These are phyloP conservation scores for Macrophomina pseudophaseolina DNA, from an alignment of 2,329 filamentous ascomycete genomes.

Conservation along the genomic window DNA sequence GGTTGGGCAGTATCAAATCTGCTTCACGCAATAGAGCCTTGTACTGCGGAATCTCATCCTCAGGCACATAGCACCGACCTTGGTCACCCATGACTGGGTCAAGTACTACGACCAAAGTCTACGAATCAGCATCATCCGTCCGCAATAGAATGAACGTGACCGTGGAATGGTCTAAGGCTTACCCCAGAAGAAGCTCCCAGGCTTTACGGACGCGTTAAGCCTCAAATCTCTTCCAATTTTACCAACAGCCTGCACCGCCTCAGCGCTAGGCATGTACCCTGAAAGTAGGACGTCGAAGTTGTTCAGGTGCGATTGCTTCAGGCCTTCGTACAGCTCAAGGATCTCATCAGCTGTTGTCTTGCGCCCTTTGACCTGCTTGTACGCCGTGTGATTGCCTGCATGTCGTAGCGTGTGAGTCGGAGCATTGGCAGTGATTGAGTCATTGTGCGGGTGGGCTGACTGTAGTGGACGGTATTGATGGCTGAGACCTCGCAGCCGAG, in stretches of 20 bases:
- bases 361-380: slow-evolving; percentile 85
- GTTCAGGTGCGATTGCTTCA: slow-evolving; percentile 82
- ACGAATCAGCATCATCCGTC: background rate
- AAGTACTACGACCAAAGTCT: slow-evolving; percentile 62
- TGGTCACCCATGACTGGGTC: slow-evolving; percentile 99
- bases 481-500: slow-evolving; percentile 92
- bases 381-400: slow-evolving; percentile 92
- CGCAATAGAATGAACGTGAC: background rate
- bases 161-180: slow-evolving; percentile 31
- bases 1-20: slow-evolving; percentile 92
- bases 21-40: slow-evolving; percentile 78
- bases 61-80: slow-evolving; percentile 85
- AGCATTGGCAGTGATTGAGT: background rate
- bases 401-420: slow-evolving; percentile 12
- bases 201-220: slow-evolving; percentile 63
- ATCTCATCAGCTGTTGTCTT: slow-evolving; percentile 83
- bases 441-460: slow-evolving; percentile 59
- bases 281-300: slow-evolving; percentile 94
- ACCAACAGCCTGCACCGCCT: slow-evolving; percentile 82
- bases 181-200: slow-evolving; percentile 89
- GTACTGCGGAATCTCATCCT: slow-evolving; percentile 91
- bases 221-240: slow-evolving; percentile 82
- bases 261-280: slow-evolving; percentile 89
- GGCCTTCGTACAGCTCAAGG: slow-evolving; percentile 78
- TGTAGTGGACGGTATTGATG: slow-evolving; percentile 97